Conservation (phyloP, 1,139 yeast genomes). For the Blastobotrys illinoisensis region DNA sequence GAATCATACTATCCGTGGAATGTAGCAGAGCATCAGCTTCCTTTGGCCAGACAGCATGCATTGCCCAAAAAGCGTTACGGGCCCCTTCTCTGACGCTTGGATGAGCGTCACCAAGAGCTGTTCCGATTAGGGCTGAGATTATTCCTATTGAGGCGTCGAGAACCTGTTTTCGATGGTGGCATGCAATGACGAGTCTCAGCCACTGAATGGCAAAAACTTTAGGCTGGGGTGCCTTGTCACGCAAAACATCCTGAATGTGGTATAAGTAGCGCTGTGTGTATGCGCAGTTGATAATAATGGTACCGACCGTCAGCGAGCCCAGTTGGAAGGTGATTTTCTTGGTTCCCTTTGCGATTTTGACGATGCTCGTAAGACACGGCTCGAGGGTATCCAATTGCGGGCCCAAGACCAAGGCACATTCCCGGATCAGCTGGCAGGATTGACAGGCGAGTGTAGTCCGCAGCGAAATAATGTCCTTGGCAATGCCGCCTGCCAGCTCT, state of each 20-base stretch:
- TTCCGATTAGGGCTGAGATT: slow-evolving; percentile 48
- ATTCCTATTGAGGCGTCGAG: slow-evolving; percentile 36
- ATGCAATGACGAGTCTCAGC: slow-evolving; percentile 51
- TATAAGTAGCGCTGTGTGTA: slow-evolving; percentile 50
- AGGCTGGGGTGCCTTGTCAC: slow-evolving; percentile 67
- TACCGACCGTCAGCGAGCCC: slow-evolving; percentile 63
- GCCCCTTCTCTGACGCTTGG: slow-evolving; percentile 74
- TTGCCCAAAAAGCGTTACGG: slow-evolving; percentile 70
- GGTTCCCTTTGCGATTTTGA: slow-evolving; percentile 65
- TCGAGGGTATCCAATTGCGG: slow-evolving; percentile 62
- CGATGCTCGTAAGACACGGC: slow-evolving; percentile 49
- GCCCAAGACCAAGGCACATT: slow-evolving; percentile 49
- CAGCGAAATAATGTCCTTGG: slow-evolving; percentile 64
- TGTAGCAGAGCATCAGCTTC: slow-evolving; percentile 37
- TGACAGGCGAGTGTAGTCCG: slow-evolving; percentile 77
- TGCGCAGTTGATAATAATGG: slow-evolving; percentile 53
- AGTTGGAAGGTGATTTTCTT: slow-evolving; percentile 74
- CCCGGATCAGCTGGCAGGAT: slow-evolving; percentile 78
- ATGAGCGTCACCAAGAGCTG: slow-evolving; percentile 72
- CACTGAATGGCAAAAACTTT: slow-evolving; percentile 66
- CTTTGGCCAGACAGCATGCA: slow-evolving; percentile 45
- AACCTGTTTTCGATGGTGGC: slow-evolving; percentile 39
- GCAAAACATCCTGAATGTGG: slow-evolving; percentile 48
- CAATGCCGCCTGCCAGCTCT: slow-evolving; percentile 52
- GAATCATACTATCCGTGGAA: slow-evolving; percentile 44